phyloP scores from a whole-genome alignment of 2,329 filamentous ascomycete species.

The Coccinonectria pachysandricola region DNA sequence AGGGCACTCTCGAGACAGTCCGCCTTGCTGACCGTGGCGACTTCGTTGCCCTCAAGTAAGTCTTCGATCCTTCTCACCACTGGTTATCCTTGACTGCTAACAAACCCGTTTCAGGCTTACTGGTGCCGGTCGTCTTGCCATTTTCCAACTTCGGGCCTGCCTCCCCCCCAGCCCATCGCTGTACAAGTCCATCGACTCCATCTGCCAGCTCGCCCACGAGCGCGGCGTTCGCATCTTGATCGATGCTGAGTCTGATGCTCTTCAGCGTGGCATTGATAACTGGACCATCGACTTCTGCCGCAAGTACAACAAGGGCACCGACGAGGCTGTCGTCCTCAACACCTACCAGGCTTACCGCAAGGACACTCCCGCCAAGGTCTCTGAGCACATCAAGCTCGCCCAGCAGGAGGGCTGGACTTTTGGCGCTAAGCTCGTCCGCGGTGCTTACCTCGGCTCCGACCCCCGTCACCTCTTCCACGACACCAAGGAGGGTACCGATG shows the following conservation, averaged over 20 bases:
- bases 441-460: slow-evolving; percentile 63
- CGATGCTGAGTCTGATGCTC: slow-evolving; percentile 72
- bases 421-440: slow-evolving; percentile 66
- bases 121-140: slow-evolving; percentile 65
- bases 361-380: slow-evolving; percentile 44
- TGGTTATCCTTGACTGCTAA: background rate
- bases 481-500: slow-evolving; percentile 61
- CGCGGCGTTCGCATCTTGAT: slow-evolving; percentile 68
- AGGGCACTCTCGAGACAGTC: slow-evolving; percentile 66
- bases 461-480: slow-evolving; percentile 61
- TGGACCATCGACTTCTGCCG: slow-evolving; percentile 72
- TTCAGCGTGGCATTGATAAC: slow-evolving; percentile 70
- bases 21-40: slow-evolving; percentile 52
- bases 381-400: slow-evolving; percentile 49
- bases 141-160: slow-evolving; percentile 54
- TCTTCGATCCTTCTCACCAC: slow-evolving; percentile 1
- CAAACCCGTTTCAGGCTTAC: slow-evolving; percentile 47
- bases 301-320: slow-evolving; percentile 58
- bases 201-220: slow-evolving; percentile 61
- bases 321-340: slow-evolving; percentile 63
- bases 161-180: slow-evolving; percentile 54
- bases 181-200: slow-evolving; percentile 57
- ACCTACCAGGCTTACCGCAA: slow-evolving; percentile 75
- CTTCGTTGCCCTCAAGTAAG: slow-evolving; percentile 54
- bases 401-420: slow-evolving; percentile 51